A percentile compares a stretch with the other conserved stretches of the same genome.
Evolutionary conservation across 2,329 filamentous ascomycete genomes (phyloP).

Genomic region (Neonectria faginata): DNA sequence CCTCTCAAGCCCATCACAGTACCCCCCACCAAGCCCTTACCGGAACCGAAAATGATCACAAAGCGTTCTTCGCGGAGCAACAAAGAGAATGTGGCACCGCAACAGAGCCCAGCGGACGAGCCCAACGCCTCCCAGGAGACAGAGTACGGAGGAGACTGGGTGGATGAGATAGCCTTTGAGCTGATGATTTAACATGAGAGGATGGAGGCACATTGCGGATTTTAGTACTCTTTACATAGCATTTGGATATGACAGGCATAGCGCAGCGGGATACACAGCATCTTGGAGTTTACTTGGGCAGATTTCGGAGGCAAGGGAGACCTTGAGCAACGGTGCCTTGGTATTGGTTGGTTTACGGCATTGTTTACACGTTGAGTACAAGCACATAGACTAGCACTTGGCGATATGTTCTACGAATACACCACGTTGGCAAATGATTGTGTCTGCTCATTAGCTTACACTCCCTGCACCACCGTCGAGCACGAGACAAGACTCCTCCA

Average conservation of each 20-base stretch:
- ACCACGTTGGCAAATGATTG: neutral
- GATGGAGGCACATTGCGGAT: conserved; percentile 1
- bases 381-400: neutral
- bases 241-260: neutral
- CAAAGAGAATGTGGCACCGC: conserved; percentile 44
- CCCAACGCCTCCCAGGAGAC: conserved; percentile 52
- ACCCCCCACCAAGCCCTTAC: neutral
- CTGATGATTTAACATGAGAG: conserved; percentile 41
- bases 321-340: neutral
- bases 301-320: neutral
- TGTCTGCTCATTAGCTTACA: neutral
- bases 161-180: conserved; percentile 52
- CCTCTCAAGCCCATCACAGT: neutral
- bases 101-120: conserved; percentile 9
- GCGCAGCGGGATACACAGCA: neutral
- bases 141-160: conserved; percentile 54
- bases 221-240: conserved; percentile 12
- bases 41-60: neutral
- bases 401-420: neutral
- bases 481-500: neutral
- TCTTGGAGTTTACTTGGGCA: neutral
- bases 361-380: no score
- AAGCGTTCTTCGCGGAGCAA: conserved; percentile 19
- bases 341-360: neutral
- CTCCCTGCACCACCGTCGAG: no score